Evolutionary conservation across 2,329 filamentous ascomycete species (phyloP), one percentile per base, ranked within the genome.

Genomic region (Xylaria sp.): DNA sequence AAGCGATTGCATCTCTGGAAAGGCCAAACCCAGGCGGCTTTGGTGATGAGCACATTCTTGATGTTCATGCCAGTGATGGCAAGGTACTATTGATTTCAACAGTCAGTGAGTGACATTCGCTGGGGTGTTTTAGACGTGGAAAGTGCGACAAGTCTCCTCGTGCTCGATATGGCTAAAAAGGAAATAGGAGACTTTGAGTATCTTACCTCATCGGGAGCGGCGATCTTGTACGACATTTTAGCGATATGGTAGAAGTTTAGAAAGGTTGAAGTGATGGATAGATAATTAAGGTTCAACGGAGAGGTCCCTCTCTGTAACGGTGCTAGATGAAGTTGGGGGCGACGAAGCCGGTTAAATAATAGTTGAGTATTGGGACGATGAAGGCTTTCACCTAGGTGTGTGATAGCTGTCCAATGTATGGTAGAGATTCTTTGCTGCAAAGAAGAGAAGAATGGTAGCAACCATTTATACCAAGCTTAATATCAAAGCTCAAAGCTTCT

Each of bases 51-150:
- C 74, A 97, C 88, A 75, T 86, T 90, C 51, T 89, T 85, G 74
- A 97, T 86, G 72, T 90, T 89, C 81, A 90, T 90, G 82, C 93
- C 93, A 74, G 93, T 96, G 74, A 96, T 88, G 84, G 93, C 93
- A 81, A 97, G 91, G 85, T 96, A 97, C 82, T 93, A 88, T 78
- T 85, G 87, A 81, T 91, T 93, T 73, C 86, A 86, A 84, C 87
- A 87, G 59, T 69, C 82, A 79, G 63, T n/a, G 19, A 48, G 27
- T 60, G 42, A 61, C 14, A 3, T 55, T 55, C 27, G 17, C 17
- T 45, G 14, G 19, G 24, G 14, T 51, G 21, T 47, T 47, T 47
- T 47, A 19, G 14, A 30, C 36, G 7, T 7, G 34, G 34, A 36
- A 17, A 17, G 39, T 12, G 34, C 34, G 14, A 42, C 5, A 17